These are phyloP conservation scores for Crithidia sp. DNA, from an alignment of 208 protist genomes.

Conservation along the genomic window DNA sequence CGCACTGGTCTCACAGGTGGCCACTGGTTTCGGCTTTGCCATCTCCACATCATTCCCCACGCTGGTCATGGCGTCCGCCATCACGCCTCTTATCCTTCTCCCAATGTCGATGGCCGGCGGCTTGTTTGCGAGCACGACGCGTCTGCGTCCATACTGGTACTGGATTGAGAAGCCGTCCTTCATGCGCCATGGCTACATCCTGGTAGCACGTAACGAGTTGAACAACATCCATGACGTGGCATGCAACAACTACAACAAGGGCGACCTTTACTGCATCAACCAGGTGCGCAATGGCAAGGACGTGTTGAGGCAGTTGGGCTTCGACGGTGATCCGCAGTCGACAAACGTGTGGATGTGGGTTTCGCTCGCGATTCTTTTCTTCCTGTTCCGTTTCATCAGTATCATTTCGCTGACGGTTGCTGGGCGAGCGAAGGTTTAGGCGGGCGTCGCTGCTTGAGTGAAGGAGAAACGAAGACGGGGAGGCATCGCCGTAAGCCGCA, in stretches of 20 bases:
- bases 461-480: too few relatives aligned
- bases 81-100: constrained; percentile 65
- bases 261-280: constrained; percentile 49
- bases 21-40: constrained; percentile 56
- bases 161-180: constrained; percentile 82
- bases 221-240: constrained; percentile 18
- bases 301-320: constrained; percentile 57
- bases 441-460: too few relatives aligned
- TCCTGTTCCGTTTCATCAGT: constrained; percentile 42
- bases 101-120: constrained; percentile 69
- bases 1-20: constrained; percentile 52
- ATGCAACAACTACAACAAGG: constrained; percentile 48
- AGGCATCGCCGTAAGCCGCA: too few relatives aligned
- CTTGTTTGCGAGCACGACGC: constrained; percentile 63
- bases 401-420: constrained; percentile 40
- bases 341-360: constrained; percentile 66
- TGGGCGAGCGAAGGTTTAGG: too few relatives aligned
- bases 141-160: constrained; percentile 82
- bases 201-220: constrained; percentile 73
- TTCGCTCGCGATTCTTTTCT: constrained; percentile 52
- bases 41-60: constrained; percentile 46
- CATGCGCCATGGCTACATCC: constrained; percentile 70
- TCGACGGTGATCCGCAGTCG: constrained; percentile 55
- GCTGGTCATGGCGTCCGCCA: constrained; percentile 44
- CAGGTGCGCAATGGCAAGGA: constrained; percentile 57